Conservation (phyloP, 2,329 filamentous ascomycete genomes). For the Ophiostoma pallidulum region DNA sequence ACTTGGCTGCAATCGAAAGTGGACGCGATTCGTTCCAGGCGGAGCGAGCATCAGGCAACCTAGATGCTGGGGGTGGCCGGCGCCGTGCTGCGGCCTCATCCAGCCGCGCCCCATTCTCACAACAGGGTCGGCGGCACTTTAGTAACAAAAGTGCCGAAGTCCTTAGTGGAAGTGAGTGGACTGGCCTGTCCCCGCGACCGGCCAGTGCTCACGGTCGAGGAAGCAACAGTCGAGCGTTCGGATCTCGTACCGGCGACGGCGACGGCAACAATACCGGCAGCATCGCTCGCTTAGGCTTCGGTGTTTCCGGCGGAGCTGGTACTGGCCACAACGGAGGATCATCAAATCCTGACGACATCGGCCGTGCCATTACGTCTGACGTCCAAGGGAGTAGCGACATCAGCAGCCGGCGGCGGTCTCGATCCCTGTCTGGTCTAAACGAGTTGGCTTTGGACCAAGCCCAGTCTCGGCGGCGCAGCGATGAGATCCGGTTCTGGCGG, state of each 20-base stretch:
- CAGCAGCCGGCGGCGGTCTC: conserved; percentile 44
- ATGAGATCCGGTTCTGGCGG: conserved; percentile 56
- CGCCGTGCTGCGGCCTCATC: conserved; percentile 32
- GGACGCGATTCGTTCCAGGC: conserved; percentile 44
- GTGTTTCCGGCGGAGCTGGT: background rate
- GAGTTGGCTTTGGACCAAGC: conserved; percentile 27
- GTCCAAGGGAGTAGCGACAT: conserved; percentile 22
- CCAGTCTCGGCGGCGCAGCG: conserved; percentile 43
- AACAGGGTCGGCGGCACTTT: conserved; percentile 23
- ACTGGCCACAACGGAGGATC: conserved; percentile 18
- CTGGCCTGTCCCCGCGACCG: conserved; percentile 50
- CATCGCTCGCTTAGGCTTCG: background rate
- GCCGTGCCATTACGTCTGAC: conserved; percentile 53
- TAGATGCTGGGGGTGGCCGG: conserved; percentile 8
- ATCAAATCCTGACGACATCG: conserved; percentile 40
- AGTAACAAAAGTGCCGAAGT: conserved; percentile 15
- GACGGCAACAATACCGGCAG: background rate
- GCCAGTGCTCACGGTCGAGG: conserved; percentile 49
- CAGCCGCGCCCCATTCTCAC: conserved; percentile 28
- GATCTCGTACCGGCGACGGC: background rate
- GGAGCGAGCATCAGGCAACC: conserved; percentile 27
- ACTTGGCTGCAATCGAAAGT: conserved; percentile 43
- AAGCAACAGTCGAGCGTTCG: conserved; percentile 24
- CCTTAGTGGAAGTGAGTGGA: conserved; percentile 31
- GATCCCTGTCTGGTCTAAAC: conserved; percentile 48